A percentile compares a stretch with the other conserved stretches of the same genome.
Evolutionary conservation across 1,284 basidiomycete species (phyloP).

Genomic region (Cystobasidium slooffiae): DNA sequence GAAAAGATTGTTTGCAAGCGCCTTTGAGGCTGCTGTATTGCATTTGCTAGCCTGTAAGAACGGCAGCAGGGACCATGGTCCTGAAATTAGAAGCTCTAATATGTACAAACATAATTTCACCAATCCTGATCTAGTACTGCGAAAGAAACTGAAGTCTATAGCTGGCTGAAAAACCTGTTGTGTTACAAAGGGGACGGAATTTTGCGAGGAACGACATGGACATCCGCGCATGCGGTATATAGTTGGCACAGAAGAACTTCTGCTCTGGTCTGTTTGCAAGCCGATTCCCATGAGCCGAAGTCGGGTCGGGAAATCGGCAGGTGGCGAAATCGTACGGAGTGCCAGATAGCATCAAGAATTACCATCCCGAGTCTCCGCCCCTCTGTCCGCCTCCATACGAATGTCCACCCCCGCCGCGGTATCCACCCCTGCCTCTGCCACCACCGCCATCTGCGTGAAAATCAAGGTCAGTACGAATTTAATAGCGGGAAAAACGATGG

Average conservation of each 20-base stretch:
- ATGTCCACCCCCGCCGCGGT: slow-evolving; percentile 54
- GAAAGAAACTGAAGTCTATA: background rate
- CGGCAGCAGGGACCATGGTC: too few species aligned
- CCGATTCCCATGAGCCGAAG: too few species aligned
- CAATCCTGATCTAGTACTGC: slow-evolving; percentile 6
- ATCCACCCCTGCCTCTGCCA: slow-evolving; percentile 56
- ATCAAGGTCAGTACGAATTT: too few species aligned
- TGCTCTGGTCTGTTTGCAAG: too few species aligned
- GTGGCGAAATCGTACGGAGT: background rate
- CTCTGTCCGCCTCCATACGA: slow-evolving; percentile 49
- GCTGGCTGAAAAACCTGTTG: background rate
- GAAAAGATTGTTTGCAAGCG: too few species aligned
- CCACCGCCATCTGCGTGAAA: slow-evolving; percentile 49
- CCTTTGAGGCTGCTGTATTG: too few species aligned
- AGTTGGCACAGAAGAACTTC: background rate
- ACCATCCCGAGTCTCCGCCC: slow-evolving; percentile 4
- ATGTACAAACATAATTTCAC: background rate
- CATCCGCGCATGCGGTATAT: background rate
- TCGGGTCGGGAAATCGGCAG: background rate
- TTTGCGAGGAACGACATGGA: background rate
- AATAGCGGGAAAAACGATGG: too few species aligned
- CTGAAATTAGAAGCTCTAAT: background rate
- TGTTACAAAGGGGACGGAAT: background rate
- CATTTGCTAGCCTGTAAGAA: too few species aligned
- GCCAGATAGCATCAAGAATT: background rate